Base-by-base conservation (phyloP, 2,329 filamentous ascomycete species). In the Amesomyces nigricolor region DNA sequence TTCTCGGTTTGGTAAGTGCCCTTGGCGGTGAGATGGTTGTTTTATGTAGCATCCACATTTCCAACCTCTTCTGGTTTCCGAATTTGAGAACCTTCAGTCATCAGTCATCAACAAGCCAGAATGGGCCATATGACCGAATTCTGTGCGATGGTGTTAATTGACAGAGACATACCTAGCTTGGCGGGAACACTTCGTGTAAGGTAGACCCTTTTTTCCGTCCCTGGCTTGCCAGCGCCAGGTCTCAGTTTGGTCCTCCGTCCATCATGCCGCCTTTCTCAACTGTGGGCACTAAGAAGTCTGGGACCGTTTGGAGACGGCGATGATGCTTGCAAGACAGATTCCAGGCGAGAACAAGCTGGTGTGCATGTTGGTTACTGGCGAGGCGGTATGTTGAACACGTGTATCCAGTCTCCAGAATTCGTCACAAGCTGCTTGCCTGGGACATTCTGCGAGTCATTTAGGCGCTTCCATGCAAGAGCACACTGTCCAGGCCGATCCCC, bases 1-100 rank as follows among this genome's bases (percentile, higher is more conserved):
- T 43, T 53, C 57, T 58, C 49, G 43, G 47, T 58, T 58, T 46
- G 56, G 57, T 43, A 58, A 56, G 53, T 47, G 22, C 22, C 22
- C 22, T 26, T 26, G 48, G 38, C 38, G 30, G 45, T 43, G 17
- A 45, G 38, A 14, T 19, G 17, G 19, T 40, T 22, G 40, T 26
- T 32, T 16, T 45, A 37, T 26, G 22, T 35, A 35, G 32, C 32
- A 9, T 35, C 32, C 32, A 35, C 32, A 35, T 35, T 35, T 35
- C 32, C 11, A 10, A 35, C 32, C 32, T 13, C 32, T 35, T 35
- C 32, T 26, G 10, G 13, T 39, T 39, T 39, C 29, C 22, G 19
- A 45, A 30, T 35, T 30, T 35, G n/a, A 7, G 35, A 37, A 13
- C 30, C 32, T 26, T 26, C 22, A 26, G 22, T 26, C 9, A 35